Evolutionary conservation across 352 stramenopile species (phyloP).

Genomic region (Globisporangium mamillatum): DNA sequence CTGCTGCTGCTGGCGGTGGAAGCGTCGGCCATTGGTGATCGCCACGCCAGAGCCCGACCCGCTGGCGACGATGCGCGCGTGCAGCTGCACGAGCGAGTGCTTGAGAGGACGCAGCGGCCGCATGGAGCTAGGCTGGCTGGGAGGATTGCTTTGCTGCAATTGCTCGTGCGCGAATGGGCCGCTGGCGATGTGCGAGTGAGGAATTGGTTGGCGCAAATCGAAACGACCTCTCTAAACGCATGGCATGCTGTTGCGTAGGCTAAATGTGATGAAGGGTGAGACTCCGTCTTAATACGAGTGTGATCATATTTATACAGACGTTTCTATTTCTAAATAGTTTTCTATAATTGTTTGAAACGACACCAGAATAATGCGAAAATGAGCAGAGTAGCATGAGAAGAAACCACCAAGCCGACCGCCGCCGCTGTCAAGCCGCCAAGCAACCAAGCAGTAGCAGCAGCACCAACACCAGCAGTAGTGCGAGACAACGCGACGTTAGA

Average conservation of each 20-base stretch:
- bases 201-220: conserved; percentile 28
- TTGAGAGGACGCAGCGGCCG: conserved; percentile 37
- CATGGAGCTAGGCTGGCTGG: conserved; percentile 11
- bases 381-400: not conserved
- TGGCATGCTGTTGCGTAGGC: conserved; percentile 13
- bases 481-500: not conserved
- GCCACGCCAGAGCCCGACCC: not conserved
- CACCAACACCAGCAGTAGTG: not conserved
- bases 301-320: not conserved
- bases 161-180: conserved; percentile 11
- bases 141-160: conserved; percentile 5
- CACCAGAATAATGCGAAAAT: not conserved
- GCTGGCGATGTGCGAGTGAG: conserved; percentile 4
- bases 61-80: conserved; percentile 8
- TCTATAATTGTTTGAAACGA: conserved; percentile 11
- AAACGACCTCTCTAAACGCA: conserved; percentile 12
- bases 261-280: not conserved
- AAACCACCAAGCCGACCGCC: not conserved
- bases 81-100: conserved; percentile 37
- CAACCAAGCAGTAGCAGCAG: not conserved
- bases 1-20: conserved; percentile 21
- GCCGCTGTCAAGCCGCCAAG: not conserved
- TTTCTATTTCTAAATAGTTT: conserved; percentile 17
- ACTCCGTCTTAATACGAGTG: not conserved
- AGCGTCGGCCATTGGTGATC: conserved; percentile 14